Evolutionary conservation across 1,284 basidiomycete genomes (phyloP).

Genomic region (Athelia psychrophila): DNA sequence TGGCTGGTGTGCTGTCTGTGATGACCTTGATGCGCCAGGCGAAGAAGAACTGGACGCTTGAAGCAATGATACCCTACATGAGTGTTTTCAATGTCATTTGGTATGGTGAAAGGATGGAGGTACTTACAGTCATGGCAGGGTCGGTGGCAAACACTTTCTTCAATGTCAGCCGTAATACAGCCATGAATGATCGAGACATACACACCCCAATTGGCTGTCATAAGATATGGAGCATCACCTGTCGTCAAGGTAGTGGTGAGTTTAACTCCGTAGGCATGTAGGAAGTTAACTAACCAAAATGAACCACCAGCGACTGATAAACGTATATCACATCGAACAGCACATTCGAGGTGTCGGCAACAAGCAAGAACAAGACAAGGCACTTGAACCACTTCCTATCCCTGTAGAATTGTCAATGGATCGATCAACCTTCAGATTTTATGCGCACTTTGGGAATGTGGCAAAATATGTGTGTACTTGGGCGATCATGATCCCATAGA

Average conservation of each 20-base stretch:
- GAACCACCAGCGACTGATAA: slow-evolving; percentile 24
- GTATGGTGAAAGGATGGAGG: not conserved
- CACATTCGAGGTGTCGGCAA: slow-evolving; percentile 27
- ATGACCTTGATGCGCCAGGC: slow-evolving; percentile 30
- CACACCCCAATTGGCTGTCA: slow-evolving; percentile 9
- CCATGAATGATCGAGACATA: not conserved
- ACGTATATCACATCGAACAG: slow-evolving; percentile 24
- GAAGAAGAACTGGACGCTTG: slow-evolving; percentile 33
- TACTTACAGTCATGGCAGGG: slow-evolving; percentile 10
- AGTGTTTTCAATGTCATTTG: not conserved
- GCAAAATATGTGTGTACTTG: slow-evolving; percentile 26
- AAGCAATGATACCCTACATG: slow-evolving; percentile 26
- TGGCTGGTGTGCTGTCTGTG: slow-evolving; percentile 17
- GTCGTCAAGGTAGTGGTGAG: not conserved
- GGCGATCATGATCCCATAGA: slow-evolving; percentile 26
- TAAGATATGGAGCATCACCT: slow-evolving; percentile 3
- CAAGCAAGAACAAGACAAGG: slow-evolving; percentile 16
- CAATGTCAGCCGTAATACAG: not conserved
- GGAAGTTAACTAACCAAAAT: slow-evolving; percentile 15
- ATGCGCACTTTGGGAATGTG: slow-evolving; percentile 5
- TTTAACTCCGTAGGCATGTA: not conserved
- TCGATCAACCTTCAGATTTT: not conserved
- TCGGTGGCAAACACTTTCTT: slow-evolving; percentile 2
- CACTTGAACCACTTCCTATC: not conserved
- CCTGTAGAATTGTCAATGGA: not conserved